Conservation (phyloP, 2,329 filamentous ascomycete species). For the Colletotrichum musae region DNA sequence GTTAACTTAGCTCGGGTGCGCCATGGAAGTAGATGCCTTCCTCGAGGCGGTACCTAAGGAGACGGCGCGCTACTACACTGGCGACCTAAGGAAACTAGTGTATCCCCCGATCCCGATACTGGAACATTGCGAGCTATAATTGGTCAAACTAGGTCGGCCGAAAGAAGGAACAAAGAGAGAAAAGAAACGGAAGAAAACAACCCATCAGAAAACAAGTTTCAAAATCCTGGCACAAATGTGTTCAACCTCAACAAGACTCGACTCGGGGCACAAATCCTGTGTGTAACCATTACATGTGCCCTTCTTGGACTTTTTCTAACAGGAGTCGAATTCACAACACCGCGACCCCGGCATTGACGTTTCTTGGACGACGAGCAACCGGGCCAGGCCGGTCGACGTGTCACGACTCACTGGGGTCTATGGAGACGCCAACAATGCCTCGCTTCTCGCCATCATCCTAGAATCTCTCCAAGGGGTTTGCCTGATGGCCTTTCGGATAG, state of each 20-base stretch:
- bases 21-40: background rate
- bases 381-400: slow-evolving; percentile 29
- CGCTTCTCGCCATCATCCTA: background rate
- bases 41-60: too few species aligned
- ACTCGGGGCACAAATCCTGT: background rate
- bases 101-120: background rate
- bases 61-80: background rate
- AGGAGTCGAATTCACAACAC: too few species aligned
- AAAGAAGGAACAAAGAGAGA: slow-evolving; percentile 18
- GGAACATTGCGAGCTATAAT: slow-evolving; percentile 9
- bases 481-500: slow-evolving; percentile 13
- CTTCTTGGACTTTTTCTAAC: too few species aligned
- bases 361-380: slow-evolving; percentile 28
- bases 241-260: background rate
- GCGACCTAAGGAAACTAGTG: too few species aligned
- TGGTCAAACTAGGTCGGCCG: slow-evolving; percentile 9
- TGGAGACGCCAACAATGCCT: slow-evolving; percentile 16
- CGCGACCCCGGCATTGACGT: slow-evolving; percentile 1
- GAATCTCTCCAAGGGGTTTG: slow-evolving; percentile 12
- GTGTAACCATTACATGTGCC: too few species aligned
- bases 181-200: slow-evolving; percentile 12
- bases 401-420: background rate
- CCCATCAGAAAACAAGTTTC: background rate
- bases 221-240: background rate
- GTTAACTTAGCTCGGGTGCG: background rate